Conservation (phyloP, 2,329 filamentous ascomycete genomes). For the Talaromyces sp. region DNA sequence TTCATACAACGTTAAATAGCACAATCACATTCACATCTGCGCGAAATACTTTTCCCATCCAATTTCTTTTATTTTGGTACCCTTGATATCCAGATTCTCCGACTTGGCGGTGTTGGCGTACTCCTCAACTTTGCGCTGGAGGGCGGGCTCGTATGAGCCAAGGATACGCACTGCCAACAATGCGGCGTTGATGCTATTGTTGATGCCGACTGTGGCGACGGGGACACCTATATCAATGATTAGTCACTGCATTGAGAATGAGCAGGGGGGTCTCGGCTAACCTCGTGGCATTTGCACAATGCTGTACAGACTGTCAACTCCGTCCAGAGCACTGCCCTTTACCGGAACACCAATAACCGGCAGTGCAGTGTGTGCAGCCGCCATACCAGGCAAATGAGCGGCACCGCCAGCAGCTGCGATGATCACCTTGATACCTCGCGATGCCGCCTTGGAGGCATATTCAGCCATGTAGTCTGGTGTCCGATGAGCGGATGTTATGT, state of each 20-base stretch:
- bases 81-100: slow-evolving; percentile 44
- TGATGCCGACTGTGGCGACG: slow-evolving; percentile 72
- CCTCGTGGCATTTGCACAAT: slow-evolving; percentile 72
- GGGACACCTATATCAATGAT: slow-evolving; percentile 56
- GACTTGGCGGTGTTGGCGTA: slow-evolving; percentile 41
- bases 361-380: slow-evolving; percentile 65
- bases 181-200: slow-evolving; percentile 74
- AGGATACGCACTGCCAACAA: slow-evolving; percentile 67
- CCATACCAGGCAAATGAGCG: slow-evolving; percentile 71
- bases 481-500: slow-evolving; percentile 57
- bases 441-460: slow-evolving; percentile 61
- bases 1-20: background rate
- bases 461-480: slow-evolving; percentile 68
- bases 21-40: slow-evolving; percentile 34
- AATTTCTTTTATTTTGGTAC: slow-evolving; percentile 40
- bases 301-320: slow-evolving; percentile 65
- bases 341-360: slow-evolving; percentile 77
- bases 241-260: slow-evolving; percentile 11
- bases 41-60: slow-evolving; percentile 46
- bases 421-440: slow-evolving; percentile 65
- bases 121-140: slow-evolving; percentile 42
- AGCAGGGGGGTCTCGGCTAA: slow-evolving; percentile 35
- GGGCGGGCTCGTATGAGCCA: slow-evolving; percentile 46
- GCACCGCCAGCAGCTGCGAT: slow-evolving; percentile 74
- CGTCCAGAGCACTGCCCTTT: slow-evolving; percentile 68